A percentile compares a stretch with the other conserved stretches of the same genome.
Evolutionary conservation across 108 stramenopile species (phyloP).

Genomic region (Nitzschia sp.): DNA sequence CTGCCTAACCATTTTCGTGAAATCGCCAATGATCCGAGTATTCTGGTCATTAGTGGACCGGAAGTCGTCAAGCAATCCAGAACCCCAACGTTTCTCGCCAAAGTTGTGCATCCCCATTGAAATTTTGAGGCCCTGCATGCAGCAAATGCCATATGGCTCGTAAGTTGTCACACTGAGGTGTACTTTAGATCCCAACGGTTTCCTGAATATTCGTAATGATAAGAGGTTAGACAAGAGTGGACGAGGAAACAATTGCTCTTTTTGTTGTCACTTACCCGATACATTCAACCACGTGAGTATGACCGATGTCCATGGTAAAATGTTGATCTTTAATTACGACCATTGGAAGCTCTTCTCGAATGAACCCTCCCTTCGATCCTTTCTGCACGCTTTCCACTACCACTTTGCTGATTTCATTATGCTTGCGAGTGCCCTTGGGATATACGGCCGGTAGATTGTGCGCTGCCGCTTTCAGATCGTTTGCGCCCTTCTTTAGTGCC

Average conservation of each 20-base stretch:
- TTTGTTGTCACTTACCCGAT: conserved; percentile 36
- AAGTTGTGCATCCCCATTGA: conserved; percentile 46
- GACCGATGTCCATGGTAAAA: conserved; percentile 37
- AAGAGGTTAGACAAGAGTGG: not conserved
- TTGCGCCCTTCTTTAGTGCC: conserved; percentile 15
- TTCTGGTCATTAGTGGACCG: conserved; percentile 27
- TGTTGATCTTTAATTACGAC: not conserved
- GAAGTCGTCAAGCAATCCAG: conserved; percentile 30
- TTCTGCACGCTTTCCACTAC: conserved; percentile 26
- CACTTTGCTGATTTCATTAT: conserved; percentile 15
- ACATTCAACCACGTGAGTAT: conserved; percentile 38
- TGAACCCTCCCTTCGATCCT: conserved; percentile 4
- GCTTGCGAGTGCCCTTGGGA: conserved; percentile 29
- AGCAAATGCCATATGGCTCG: conserved; percentile 44
- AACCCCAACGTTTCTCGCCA: conserved; percentile 36
- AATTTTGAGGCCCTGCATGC: conserved; percentile 33
- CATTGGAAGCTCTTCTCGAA: conserved; percentile 11
- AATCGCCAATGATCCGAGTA: conserved; percentile 43
- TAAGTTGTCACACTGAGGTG: conserved; percentile 29
- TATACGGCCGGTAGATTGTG: conserved; percentile 33
- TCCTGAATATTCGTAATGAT: conserved; percentile 8
- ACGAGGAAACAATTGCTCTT: not conserved
- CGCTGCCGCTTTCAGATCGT: conserved; percentile 15
- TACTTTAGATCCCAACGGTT: conserved; percentile 31
- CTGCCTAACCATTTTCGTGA: conserved; percentile 42